phyloP scores from a whole-genome alignment of 2,329 filamentous ascomycete genomes.

The Fusarium dlaminii region DNA sequence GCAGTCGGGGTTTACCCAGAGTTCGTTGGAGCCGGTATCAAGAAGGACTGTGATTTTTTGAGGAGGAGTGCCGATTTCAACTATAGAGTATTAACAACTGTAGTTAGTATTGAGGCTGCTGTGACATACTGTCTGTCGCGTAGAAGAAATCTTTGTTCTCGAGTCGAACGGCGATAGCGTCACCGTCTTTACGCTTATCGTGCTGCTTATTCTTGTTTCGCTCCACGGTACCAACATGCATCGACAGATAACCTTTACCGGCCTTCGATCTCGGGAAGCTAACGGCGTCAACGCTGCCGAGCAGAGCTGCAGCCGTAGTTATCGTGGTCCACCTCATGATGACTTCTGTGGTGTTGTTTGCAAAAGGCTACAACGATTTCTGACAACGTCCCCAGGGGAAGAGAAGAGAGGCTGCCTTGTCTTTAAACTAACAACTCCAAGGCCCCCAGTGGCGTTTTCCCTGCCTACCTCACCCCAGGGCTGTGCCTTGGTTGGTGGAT shows the following conservation, averaged over 20 bases:
- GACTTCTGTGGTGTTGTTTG: conserved; percentile 7
- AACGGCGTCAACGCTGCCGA: conserved; percentile 28
- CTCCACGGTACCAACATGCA: conserved; percentile 49
- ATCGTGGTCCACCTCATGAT: conserved; percentile 41
- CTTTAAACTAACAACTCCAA: conserved; percentile 11
- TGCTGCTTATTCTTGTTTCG: conserved; percentile 38
- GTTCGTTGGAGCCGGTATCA: conserved; percentile 63
- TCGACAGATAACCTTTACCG: conserved; percentile 51
- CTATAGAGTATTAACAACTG: conserved; percentile 38
- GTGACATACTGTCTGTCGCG: conserved; percentile 50
- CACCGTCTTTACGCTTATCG: conserved; percentile 29
- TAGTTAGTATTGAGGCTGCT: background rate
- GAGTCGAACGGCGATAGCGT: conserved; percentile 44
- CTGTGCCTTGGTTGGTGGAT: conserved; percentile 3
- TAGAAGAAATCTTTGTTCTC: conserved; percentile 53
- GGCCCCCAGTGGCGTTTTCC: conserved; percentile 14
- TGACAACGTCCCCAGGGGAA: background rate
- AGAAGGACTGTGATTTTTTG: conserved; percentile 58
- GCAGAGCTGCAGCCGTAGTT: conserved; percentile 18
- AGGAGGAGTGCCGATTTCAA: conserved; percentile 54
- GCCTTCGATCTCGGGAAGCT: conserved; percentile 43
- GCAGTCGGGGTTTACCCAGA: conserved; percentile 65
- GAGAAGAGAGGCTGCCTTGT: background rate
- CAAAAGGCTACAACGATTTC: background rate
- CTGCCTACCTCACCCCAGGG: background rate